These are phyloP conservation scores for Pharnaceum exiguum DNA, from an alignment of 148 eudicot species.

Conservation along the genomic window DNA sequence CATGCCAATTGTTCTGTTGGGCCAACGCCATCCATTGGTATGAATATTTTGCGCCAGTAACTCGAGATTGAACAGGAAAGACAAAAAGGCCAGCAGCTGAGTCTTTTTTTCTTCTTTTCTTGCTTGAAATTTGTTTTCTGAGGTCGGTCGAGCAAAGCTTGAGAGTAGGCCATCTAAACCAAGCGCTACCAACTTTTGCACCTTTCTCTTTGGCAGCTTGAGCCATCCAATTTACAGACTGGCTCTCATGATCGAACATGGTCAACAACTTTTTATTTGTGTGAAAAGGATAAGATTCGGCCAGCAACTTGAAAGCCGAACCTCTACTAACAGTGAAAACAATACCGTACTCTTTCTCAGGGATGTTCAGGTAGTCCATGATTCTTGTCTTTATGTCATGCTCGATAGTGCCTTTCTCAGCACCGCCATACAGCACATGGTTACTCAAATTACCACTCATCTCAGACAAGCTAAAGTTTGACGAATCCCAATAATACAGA, in stretches of 20 bases:
- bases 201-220: slow-evolving; percentile 88
- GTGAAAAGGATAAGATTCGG: slow-evolving; percentile 92
- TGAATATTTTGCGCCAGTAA: slow-evolving; percentile 92
- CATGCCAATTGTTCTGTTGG: slow-evolving; percentile 95
- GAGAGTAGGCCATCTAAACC: slow-evolving; percentile 95
- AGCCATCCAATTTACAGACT: slow-evolving; percentile 93
- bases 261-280: slow-evolving; percentile 87
- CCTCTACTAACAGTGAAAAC: slow-evolving; percentile 96
- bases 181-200: slow-evolving; percentile 78
- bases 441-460: slow-evolving; percentile 87
- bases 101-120: slow-evolving; percentile 85
- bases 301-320: slow-evolving; percentile 87
- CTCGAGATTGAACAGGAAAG: slow-evolving; percentile 93
- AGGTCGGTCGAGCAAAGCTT: slow-evolving; percentile 85
- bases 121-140: slow-evolving; percentile 73
- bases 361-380: slow-evolving; percentile 92
- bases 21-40: slow-evolving; percentile 99
- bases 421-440: slow-evolving; percentile 92
- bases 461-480: slow-evolving; percentile 84
- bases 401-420: slow-evolving; percentile 80
- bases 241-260: slow-evolving; percentile 99
- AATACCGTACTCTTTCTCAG: slow-evolving; percentile 91
- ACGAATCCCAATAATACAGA: slow-evolving; percentile 79
- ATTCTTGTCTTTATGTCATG: slow-evolving; percentile 81
- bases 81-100: slow-evolving; percentile 83